Conservation (phyloP, 441 rosid species). For the Pelargonium fulgidum region DNA sequence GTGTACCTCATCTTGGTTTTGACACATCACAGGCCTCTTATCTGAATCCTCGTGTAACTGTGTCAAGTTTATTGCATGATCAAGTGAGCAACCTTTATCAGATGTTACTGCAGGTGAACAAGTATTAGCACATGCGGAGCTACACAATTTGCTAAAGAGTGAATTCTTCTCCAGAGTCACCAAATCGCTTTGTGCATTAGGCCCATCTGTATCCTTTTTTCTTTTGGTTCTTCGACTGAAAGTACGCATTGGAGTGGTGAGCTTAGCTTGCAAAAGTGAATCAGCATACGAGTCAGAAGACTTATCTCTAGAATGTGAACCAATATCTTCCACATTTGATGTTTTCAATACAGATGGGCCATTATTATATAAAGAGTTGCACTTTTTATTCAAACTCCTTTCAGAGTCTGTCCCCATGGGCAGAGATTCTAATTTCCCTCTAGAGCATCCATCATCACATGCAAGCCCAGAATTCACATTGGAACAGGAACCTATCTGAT, state of each 20-base stretch:
- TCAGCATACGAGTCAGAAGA: slow-evolving; percentile 1
- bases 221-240: slow-evolving; percentile 33
- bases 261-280: slow-evolving; percentile 21
- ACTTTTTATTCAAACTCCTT: slow-evolving; percentile 18
- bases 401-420: slow-evolving; percentile 9
- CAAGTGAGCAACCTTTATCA: slow-evolving; percentile 18
- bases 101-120: slow-evolving; percentile 14
- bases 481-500: slow-evolving; percentile 17
- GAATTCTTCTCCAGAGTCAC: slow-evolving; percentile 13
- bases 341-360: slow-evolving; percentile 14
- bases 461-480: not conserved
- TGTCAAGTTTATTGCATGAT: slow-evolving; percentile 16
- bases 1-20: slow-evolving; percentile 25
- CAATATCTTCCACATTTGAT: slow-evolving; percentile 19
- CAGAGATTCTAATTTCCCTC: slow-evolving; percentile 21
- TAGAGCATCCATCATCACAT: slow-evolving; percentile 11
- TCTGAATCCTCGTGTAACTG: slow-evolving; percentile 17
- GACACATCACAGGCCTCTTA: not conserved
- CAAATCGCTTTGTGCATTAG: slow-evolving; percentile 16
- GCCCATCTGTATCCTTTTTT: slow-evolving; percentile 20
- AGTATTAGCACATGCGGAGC: slow-evolving; percentile 8
- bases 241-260: slow-evolving; percentile 27
- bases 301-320: slow-evolving; percentile 16
- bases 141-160: slow-evolving; percentile 14
- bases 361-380: slow-evolving; percentile 10